phyloP scores from a whole-genome alignment of 352 stramenopile species.

The Globisporangium radiosum region DNA sequence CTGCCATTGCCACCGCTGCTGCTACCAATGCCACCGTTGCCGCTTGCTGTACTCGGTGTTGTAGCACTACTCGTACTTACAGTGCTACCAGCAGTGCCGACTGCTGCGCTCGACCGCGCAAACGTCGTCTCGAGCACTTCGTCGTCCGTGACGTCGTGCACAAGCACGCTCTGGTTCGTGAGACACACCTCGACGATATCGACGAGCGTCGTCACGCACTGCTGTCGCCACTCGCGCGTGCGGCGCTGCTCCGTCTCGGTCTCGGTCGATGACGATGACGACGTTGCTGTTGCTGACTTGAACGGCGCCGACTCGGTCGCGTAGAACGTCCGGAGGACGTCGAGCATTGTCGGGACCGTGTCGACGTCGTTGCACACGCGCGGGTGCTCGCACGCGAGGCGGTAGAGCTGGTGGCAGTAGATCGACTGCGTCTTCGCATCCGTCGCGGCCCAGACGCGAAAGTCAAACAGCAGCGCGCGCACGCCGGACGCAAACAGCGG shows the following conservation, averaged over 20 bases:
- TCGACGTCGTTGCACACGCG: constrained; percentile 63
- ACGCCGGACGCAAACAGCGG: constrained; percentile 66
- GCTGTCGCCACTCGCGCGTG: constrained; percentile 53
- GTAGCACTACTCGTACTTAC: background rate
- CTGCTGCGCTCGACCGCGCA: constrained; percentile 18
- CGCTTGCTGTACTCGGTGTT: background rate
- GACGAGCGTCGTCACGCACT: constrained; percentile 70
- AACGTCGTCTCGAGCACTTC: constrained; percentile 71
- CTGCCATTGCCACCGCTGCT: background rate
- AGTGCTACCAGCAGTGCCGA: background rate
- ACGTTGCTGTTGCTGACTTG: background rate
- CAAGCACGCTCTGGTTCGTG: constrained; percentile 67
- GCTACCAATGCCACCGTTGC: background rate
- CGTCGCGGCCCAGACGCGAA: constrained; percentile 48
- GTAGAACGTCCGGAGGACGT: constrained; percentile 61
- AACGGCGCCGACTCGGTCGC: constrained; percentile 1
- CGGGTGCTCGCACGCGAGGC: constrained; percentile 60
- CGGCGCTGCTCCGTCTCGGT: constrained; percentile 44
- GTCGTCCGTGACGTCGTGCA: constrained; percentile 60
- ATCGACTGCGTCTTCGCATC: constrained; percentile 78
- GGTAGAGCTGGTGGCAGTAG: constrained; percentile 73
- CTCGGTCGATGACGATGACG: background rate
- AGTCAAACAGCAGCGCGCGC: constrained; percentile 62
- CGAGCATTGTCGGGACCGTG: constrained; percentile 47
- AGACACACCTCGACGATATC: constrained; percentile 73